phyloP scores from a whole-genome alignment of 2,329 filamentous ascomycete species.

The Colletotrichum agaves region DNA sequence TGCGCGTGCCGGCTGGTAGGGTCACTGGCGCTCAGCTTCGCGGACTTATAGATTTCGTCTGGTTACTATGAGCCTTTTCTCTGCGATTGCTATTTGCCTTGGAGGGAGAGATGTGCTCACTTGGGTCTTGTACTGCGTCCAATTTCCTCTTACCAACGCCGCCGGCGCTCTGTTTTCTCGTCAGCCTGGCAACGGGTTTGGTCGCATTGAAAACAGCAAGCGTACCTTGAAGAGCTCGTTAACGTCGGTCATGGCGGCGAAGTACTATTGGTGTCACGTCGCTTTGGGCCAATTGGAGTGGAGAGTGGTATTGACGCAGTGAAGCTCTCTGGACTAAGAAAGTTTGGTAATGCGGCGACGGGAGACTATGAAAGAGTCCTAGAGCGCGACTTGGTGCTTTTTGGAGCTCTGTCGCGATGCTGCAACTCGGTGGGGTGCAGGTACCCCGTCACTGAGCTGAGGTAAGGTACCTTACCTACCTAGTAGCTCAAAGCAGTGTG shows the following conservation, averaged over 20 bases:
- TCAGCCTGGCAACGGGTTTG: slow-evolving; percentile 9
- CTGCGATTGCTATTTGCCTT: not conserved
- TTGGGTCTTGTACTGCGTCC: slow-evolving; percentile 70
- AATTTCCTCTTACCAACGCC: slow-evolving; percentile 71
- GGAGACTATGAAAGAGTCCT: not conserved
- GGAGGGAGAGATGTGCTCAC: slow-evolving; percentile 52
- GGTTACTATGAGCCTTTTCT: not conserved
- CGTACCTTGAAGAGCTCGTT: slow-evolving; percentile 69
- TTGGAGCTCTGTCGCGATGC: not conserved
- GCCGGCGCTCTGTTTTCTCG: slow-evolving; percentile 52
- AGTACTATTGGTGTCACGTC: too few relatives aligned
- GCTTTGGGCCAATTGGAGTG: too few relatives aligned
- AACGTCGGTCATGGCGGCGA: slow-evolving; percentile 61
- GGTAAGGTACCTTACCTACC: too few relatives aligned
- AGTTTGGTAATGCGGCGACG: not conserved
- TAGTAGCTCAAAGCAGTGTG: too few relatives aligned
- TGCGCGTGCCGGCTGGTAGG: slow-evolving; percentile 55
- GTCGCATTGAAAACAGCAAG: slow-evolving; percentile 14
- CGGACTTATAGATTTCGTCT: slow-evolving; percentile 74
- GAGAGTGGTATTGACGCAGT: too few relatives aligned
- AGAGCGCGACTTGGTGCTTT: not conserved
- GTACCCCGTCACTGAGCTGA: too few relatives aligned
- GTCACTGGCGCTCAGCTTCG: slow-evolving; percentile 60
- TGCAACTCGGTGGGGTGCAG: not conserved
- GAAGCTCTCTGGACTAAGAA: not conserved